These are phyloP conservation scores for Sarocladium brachiariae DNA, from an alignment of 2,329 filamentous ascomycete species.

Conservation along the genomic window DNA sequence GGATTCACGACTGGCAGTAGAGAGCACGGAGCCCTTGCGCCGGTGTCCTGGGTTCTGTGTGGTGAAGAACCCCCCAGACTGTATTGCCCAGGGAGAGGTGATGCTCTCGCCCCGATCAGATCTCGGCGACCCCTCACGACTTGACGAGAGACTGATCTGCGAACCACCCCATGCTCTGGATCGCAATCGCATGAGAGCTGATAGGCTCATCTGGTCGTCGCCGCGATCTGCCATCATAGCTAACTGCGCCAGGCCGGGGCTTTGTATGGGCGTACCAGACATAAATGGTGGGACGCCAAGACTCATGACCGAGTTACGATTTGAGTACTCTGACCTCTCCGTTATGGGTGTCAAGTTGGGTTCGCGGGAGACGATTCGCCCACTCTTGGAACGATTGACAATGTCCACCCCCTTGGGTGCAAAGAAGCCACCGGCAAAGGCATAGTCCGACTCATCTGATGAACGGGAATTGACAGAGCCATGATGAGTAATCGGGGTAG, in stretches of 20 bases:
- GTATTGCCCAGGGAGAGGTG: constrained; percentile 31
- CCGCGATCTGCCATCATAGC: constrained; percentile 53
- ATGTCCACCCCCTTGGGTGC: constrained; percentile 57
- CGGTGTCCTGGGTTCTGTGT: constrained; percentile 23
- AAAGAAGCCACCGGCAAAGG: constrained; percentile 69
- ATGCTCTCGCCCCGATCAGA: constrained; percentile 43
- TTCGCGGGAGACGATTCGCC: constrained; percentile 68
- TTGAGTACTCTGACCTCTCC: constrained; percentile 91
- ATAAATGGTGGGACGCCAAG: constrained; percentile 38
- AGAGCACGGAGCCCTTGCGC: constrained; percentile 44
- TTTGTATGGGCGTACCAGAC: constrained; percentile 48
- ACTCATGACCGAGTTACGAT: constrained; percentile 83
- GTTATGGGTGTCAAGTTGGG: constrained; percentile 95
- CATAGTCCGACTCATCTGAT: constrained; percentile 6
- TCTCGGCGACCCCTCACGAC: constrained; percentile 42
- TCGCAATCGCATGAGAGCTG: constrained; percentile 64
- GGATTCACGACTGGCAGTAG: constrained; percentile 40
- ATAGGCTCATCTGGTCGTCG: constrained; percentile 66
- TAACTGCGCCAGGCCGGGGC: constrained; percentile 71
- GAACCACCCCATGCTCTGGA: constrained; percentile 76
- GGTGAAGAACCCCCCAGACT: constrained; percentile 9
- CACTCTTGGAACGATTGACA: constrained; percentile 60
- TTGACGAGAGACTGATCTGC: constrained; percentile 61
- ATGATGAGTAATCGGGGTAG: constrained; percentile 42
- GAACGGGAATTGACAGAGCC: constrained; percentile 36